phyloP scores from a whole-genome alignment of 208 protist species.

The Trichomonas gallinae region DNA sequence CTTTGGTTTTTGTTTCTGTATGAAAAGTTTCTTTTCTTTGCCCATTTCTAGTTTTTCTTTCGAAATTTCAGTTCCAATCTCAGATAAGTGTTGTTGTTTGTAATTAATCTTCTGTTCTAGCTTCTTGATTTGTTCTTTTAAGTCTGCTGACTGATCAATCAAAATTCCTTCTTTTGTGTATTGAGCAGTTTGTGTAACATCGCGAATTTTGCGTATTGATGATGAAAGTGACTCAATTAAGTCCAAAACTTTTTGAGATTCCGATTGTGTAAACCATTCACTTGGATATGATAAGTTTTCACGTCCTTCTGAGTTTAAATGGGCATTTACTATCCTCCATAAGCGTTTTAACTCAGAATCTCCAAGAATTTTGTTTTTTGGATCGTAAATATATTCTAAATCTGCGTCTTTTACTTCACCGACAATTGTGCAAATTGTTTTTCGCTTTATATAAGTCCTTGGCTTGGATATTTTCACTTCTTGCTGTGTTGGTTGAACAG shows the following conservation, averaged over 20 bases:
- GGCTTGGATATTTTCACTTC: not conserved
- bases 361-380: not conserved
- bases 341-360: not conserved
- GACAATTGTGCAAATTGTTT: not conserved
- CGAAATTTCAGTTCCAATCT: not conserved
- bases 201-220: not conserved
- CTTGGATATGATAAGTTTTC: not conserved
- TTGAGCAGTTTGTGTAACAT: not conserved
- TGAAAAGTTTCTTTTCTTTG: not conserved
- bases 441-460: not conserved
- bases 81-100: not conserved
- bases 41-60: not conserved
- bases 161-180: not conserved
- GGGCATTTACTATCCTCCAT: not conserved
- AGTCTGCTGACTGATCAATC: not conserved
- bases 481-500: not conserved
- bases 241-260: not conserved
- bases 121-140: not conserved
- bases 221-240: not conserved
- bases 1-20: not conserved
- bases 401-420: not conserved
- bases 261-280: not conserved
- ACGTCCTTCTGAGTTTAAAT: not conserved
- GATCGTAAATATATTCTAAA: not conserved
- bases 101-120: not conserved